phyloP scores from a whole-genome alignment of 2,329 filamentous ascomycete species.

The Aciculosporium take region DNA sequence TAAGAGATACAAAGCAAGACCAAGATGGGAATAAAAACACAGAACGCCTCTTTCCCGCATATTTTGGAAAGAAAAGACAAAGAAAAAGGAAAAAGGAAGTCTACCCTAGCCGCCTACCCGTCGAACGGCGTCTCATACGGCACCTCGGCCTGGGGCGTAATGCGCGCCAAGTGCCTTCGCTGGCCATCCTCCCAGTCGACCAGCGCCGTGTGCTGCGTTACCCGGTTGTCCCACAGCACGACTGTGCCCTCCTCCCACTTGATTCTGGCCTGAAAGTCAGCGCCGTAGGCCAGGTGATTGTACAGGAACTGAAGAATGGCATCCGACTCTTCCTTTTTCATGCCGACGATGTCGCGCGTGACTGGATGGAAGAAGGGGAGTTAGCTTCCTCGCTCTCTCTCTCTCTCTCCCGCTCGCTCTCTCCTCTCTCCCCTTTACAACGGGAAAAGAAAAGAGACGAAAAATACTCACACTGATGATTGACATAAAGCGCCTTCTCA shows the following conservation, averaged over 20 bases:
- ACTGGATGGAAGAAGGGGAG: slow-evolving; percentile 30
- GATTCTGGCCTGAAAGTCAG: slow-evolving; percentile 57
- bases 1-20: no score
- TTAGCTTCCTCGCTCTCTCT: neutral
- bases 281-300: slow-evolving; percentile 35
- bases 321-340: slow-evolving; percentile 80
- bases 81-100: no score
- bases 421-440: neutral
- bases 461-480: slow-evolving; percentile 56
- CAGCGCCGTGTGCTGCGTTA: slow-evolving; percentile 65
- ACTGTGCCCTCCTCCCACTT: slow-evolving; percentile 71
- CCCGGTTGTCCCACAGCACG: slow-evolving; percentile 75
- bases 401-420: no score
- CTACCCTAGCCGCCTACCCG: neutral
- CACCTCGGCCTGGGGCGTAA: slow-evolving; percentile 69
- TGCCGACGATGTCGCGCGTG: slow-evolving; percentile 65
- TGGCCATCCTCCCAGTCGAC: slow-evolving; percentile 72
- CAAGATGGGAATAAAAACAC: no score
- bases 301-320: slow-evolving; percentile 58
- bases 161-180: slow-evolving; percentile 63
- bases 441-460: neutral
- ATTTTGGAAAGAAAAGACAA: no score
- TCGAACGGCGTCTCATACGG: slow-evolving; percentile 53
- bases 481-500: slow-evolving; percentile 72
- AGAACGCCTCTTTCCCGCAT: neutral